Evolutionary conservation across 2,329 filamentous ascomycete species (phyloP).

Genomic region (Thelonectria blattea): DNA sequence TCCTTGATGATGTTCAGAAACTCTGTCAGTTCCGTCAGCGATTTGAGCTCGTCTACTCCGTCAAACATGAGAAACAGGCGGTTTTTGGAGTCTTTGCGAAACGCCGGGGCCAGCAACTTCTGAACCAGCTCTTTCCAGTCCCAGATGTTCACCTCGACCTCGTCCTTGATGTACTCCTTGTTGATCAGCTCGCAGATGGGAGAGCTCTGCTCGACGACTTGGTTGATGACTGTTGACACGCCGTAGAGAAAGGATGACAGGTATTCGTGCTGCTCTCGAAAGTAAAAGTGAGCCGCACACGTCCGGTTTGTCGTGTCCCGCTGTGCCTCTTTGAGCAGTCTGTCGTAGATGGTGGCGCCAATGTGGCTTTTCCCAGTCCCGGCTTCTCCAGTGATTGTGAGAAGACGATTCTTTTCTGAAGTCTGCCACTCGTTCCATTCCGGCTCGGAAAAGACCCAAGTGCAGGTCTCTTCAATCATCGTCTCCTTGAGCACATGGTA

Average conservation of each 20-base stretch:
- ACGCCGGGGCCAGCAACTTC: conserved; percentile 34
- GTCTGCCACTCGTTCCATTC: conserved; percentile 39
- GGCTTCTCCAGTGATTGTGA: conserved; percentile 39
- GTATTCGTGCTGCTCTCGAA: conserved; percentile 42
- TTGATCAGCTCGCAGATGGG: conserved; percentile 40
- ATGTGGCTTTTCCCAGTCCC: conserved; percentile 45
- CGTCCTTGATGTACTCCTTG: conserved; percentile 36
- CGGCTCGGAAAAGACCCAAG: conserved; percentile 40
- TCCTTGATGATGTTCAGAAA: conserved; percentile 36
- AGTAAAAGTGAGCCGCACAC: conserved; percentile 45
- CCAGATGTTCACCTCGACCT: conserved; percentile 18
- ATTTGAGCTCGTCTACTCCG: conserved; percentile 41
- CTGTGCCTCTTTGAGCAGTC: conserved; percentile 13
- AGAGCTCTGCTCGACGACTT: conserved; percentile 40
- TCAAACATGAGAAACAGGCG: conserved; percentile 41
- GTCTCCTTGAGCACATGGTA: conserved; percentile 40
- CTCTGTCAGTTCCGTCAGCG: conserved; percentile 23
- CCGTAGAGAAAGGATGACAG: conserved; percentile 33
- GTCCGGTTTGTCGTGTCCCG: conserved; percentile 27
- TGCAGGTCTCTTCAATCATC: conserved; percentile 38
- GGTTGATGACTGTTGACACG: conserved; percentile 38
- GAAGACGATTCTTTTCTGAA: conserved; percentile 19
- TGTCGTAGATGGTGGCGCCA: conserved; percentile 33
- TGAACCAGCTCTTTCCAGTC: conserved; percentile 29
- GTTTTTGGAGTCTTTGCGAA: conserved; percentile 28